Base-by-base conservation (phyloP, 768 basidiomycete species). In the Macrolepiota fuliginosa region DNA sequence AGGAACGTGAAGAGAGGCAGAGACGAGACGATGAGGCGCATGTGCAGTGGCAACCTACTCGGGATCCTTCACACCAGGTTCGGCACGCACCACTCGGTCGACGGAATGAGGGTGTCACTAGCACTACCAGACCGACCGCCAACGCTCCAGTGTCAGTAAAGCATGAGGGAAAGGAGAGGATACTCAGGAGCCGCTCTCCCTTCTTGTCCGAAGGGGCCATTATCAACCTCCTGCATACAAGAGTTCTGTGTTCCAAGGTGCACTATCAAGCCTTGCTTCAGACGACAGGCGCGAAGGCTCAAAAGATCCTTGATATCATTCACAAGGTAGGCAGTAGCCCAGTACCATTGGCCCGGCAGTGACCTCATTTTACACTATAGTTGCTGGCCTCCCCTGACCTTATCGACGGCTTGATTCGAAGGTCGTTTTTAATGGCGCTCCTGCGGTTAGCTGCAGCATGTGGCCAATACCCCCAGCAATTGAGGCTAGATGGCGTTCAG, bases 11-110 rank as follows among this genome's bases (percentile, higher is more conserved):
- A 35, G 68, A 68, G 27, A 50, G 25, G 27, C 56, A 70, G 64
- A 45, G 68, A 65, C 68, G 68, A 65, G 78, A 80, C 12, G 70
- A 76, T 50, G 74, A 73, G 49, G 73, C 77, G 54, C 71, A 65
- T 22, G 57, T 55, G 4, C 56, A 13, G 57, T 65, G 64, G 65
- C 68, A 66, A 10, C 50, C 58, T 13, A 24, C 58, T 22, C 52
- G 52, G 19, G 52, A 45, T 36, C 32, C 17, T 10, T 50, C 36
- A 54, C 24, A 49, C 47, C 47, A 24, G 24, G 5, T 24, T 9
- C 57, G 50, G 22, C 57, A 36, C 15, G 17, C 40, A 24, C 49
- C 35, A n/a, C 42, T 54, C 22, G 59, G 54, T 17, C 66, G 69
- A 24, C 66, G 65, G 17, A 70, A 66, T 57, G 66, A 70, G 3